Evolutionary conservation across 805 yeast species (phyloP), one percentile per base, ranked within the genome.

Genomic region (Candida boidinii): DNA sequence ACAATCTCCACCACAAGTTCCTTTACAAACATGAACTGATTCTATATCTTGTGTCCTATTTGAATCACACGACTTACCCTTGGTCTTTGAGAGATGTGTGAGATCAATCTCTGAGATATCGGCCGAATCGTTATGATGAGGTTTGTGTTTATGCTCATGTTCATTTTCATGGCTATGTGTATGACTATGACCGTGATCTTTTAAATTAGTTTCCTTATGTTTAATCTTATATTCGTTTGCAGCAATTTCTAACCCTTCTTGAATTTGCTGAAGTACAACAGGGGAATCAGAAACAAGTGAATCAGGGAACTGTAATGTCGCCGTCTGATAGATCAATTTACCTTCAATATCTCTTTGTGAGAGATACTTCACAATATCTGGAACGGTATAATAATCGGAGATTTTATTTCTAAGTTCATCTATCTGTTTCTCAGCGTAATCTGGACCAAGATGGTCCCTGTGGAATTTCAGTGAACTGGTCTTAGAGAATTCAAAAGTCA

Each of bases 221-320:
- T 38, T 38, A 29, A 40, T 41, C 4, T 18, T 23, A 3, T 36
- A 32, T 13, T 32, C 25, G 24, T 34, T 31, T 14, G 16, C 15
- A 15, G 25, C 23, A 19, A 22, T 13, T 19, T 32, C 16, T 30
- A 64, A 60, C 31, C 39, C 48, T 18, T 53, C 58, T 46, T 70
- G 82, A 17, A 81, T 42, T 26, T 62, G 56, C 36, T 75, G 74
- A 0, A 74, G 73, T 1, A 90, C 73, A 14, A 76, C 65, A 1
- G 90, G 75, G 1, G 96, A 78, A 52, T 90, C 96, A 26, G 76
- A 66, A 1, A 92, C 72, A 23, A 88, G 58, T 5, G 59, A 38
- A 53, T 94, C 98, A 0, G 97, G 97, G 43, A 92, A 90, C 56
- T 92, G 98, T 21, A 92, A 60, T 0, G 97, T 87, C 2, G 88